Percentiles rank a stretch among this genome's conserved stretches.
These are phyloP conservation scores for Sarocladiaceae sp. DNA, from an alignment of 2,329 filamentous ascomycete species.

Conservation along the genomic window DNA sequence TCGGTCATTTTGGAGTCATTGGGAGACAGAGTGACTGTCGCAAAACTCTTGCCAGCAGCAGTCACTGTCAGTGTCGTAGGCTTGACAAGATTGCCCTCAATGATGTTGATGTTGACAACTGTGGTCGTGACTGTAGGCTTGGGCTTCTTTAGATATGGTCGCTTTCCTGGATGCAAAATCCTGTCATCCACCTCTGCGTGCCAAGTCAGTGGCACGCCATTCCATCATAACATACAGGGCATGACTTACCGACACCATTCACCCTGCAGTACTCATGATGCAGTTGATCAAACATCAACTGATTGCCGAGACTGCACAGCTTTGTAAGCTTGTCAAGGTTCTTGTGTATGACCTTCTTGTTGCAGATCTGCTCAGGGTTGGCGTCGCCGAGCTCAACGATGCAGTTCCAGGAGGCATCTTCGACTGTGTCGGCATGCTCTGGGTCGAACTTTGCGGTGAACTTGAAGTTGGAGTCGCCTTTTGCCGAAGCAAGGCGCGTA, in stretches of 20 bases:
- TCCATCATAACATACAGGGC: neutral
- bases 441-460: neutral
- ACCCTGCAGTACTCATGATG: neutral
- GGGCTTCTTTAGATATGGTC: neutral
- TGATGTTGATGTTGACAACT: neutral
- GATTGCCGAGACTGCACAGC: neutral
- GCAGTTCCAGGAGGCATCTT: slow-evolving; percentile 6
- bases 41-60: neutral
- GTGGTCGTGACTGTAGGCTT: neutral
- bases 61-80: neutral
- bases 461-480: neutral
- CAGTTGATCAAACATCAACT: neutral
- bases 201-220: too few relatives aligned
- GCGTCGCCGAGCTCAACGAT: neutral
- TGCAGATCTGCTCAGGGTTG: neutral
- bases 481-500: neutral
- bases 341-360: neutral
- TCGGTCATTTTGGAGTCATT: neutral
- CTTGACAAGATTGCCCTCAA: neutral
- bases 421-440: neutral
- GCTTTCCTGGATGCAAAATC: neutral
- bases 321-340: neutral
- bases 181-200: neutral
- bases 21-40: neutral
- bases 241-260: neutral